These are phyloP conservation scores for Metschnikowia proteae DNA, from an alignment of 805 yeast species.

Conservation along the genomic window DNA sequence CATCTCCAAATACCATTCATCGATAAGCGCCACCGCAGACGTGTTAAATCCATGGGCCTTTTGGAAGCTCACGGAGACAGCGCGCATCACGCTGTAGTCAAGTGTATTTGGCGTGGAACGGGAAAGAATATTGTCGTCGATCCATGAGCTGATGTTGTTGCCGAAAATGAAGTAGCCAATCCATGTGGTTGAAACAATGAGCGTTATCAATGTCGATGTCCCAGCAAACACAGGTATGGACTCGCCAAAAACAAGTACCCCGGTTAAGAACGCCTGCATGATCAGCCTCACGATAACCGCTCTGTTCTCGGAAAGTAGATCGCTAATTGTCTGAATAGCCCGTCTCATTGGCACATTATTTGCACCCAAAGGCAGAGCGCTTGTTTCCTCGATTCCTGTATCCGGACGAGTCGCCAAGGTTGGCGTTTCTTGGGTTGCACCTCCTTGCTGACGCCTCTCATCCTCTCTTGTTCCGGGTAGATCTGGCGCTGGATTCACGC, in stretches of 20 bases:
- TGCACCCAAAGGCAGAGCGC: neutral
- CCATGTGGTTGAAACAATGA: slow-evolving; percentile 1
- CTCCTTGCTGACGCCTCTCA: too few relatives aligned
- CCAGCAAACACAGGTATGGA: slow-evolving; percentile 2
- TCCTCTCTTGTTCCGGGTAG: too few relatives aligned
- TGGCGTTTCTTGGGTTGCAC: too few relatives aligned
- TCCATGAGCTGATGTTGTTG: slow-evolving; percentile 12
- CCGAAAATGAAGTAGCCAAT: slow-evolving; percentile 13
- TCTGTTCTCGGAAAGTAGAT: slow-evolving; percentile 3
- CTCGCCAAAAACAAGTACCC: slow-evolving; percentile 9
- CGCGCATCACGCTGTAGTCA: slow-evolving; percentile 6
- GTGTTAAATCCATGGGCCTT: slow-evolving; percentile 3
- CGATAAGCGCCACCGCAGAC: neutral
- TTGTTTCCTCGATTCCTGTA: neutral
- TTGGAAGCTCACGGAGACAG: slow-evolving; percentile 6
- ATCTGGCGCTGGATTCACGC: too few relatives aligned
- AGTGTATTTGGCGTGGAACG: slow-evolving; percentile 7
- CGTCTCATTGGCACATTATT: neutral
- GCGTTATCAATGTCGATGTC: slow-evolving; percentile 5
- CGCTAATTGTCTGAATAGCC: neutral
- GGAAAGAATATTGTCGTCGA: slow-evolving; percentile 9
- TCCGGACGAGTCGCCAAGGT: too few relatives aligned
- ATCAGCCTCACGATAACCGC: slow-evolving; percentile 4
- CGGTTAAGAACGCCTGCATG: slow-evolving; percentile 5
- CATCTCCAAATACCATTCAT: neutral